Evolutionary conservation across 2,329 filamentous ascomycete species (phyloP).

Genomic region (Scortechinia acanthostroma): DNA sequence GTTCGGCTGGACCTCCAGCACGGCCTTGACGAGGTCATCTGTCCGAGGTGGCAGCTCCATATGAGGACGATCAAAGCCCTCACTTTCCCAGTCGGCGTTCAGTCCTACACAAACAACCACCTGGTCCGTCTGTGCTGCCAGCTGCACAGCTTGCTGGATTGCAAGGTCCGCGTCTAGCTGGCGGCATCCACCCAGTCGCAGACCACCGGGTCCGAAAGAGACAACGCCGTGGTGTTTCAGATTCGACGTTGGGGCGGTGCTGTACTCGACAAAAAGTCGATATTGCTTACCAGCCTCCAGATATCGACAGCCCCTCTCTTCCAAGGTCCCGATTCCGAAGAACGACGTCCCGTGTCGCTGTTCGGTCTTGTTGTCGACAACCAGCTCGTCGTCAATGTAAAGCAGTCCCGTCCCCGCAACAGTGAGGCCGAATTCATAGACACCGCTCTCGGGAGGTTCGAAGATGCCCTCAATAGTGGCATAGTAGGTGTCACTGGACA

Average conservation of each 20-base stretch:
- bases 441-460: slow-evolving; percentile 48
- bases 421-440: slow-evolving; percentile 60
- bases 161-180: slow-evolving; percentile 48
- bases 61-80: slow-evolving; percentile 71
- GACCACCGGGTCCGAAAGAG: slow-evolving; percentile 47
- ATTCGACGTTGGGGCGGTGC: slow-evolving; percentile 48
- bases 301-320: slow-evolving; percentile 49
- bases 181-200: slow-evolving; percentile 54
- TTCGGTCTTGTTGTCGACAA: slow-evolving; percentile 61
- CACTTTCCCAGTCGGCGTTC: slow-evolving; percentile 76
- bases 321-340: slow-evolving; percentile 55
- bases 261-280: slow-evolving; percentile 49
- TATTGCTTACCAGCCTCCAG: slow-evolving; percentile 54
- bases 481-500: slow-evolving; percentile 44
- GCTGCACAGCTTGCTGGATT: slow-evolving; percentile 57
- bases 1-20: slow-evolving; percentile 60
- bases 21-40: slow-evolving; percentile 63
- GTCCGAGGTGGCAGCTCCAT: slow-evolving; percentile 70
- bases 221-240: slow-evolving; percentile 36
- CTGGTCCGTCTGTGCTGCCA: slow-evolving; percentile 67
- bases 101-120: slow-evolving; percentile 74
- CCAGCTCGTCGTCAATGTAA: slow-evolving; percentile 50
- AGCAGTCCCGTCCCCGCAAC: slow-evolving; percentile 60
- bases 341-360: slow-evolving; percentile 57
- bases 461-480: slow-evolving; percentile 53